These are phyloP conservation scores for Sugiyamaella smithiae DNA, from an alignment of 805 yeast genomes.

Conservation along the genomic window DNA sequence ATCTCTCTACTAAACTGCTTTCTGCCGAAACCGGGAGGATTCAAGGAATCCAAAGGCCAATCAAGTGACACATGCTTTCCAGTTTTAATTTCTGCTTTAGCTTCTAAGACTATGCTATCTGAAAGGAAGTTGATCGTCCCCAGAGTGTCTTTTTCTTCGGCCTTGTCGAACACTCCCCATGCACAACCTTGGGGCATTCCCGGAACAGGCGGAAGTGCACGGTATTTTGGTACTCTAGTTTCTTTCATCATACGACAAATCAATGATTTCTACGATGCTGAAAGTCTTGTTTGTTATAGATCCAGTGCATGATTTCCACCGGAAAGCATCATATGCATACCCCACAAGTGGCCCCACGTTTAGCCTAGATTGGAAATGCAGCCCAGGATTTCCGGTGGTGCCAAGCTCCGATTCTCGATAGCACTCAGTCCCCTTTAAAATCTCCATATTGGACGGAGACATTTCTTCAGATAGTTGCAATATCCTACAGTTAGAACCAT, in stretches of 20 bases:
- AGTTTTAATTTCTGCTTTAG: conserved; percentile 14
- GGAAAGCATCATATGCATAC: too few species aligned
- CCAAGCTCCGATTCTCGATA: too few species aligned
- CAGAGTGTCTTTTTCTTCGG: conserved; percentile 16
- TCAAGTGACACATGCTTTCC: conserved; percentile 18
- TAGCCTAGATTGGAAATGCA: too few species aligned
- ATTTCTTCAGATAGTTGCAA: too few species aligned
- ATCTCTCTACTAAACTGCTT: conserved; percentile 3
- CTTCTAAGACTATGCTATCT: conserved; percentile 9
- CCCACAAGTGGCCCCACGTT: too few species aligned
- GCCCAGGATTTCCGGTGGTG: too few species aligned
- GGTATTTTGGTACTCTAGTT: background rate
- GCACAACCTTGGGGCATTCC: conserved; percentile 21
- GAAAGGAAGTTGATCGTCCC: conserved; percentile 18
- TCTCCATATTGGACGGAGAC: too few species aligned
- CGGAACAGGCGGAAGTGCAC: conserved; percentile 13
- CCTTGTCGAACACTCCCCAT: conserved; percentile 19
- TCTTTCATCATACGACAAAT: background rate
- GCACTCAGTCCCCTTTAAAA: too few species aligned
- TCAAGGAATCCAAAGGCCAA: conserved; percentile 15
- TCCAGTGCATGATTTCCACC: too few species aligned
- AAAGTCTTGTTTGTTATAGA: too few species aligned
- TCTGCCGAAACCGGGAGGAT: conserved; percentile 15
- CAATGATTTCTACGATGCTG: too few species aligned
- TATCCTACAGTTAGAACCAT: too few species aligned